A percentile compares a stretch with the other conserved stretches of the same genome.
Evolutionary conservation across 139 green algal species (phyloP).

Genomic region (Coccomyxa sp.): DNA sequence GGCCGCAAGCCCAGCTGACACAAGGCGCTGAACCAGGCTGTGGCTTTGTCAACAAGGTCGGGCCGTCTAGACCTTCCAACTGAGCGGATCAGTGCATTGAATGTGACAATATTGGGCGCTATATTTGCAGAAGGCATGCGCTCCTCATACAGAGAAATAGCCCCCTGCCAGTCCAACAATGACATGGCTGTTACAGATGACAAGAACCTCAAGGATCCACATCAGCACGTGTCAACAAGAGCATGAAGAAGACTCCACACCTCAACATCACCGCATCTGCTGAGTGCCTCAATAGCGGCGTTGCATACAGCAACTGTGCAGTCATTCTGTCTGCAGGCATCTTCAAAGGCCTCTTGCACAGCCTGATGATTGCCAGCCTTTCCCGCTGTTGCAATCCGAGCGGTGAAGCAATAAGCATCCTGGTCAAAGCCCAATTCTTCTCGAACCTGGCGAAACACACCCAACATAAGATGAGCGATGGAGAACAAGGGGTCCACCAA

Average conservation of each 20-base stretch:
- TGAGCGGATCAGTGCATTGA: neutral
- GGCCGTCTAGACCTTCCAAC: neutral
- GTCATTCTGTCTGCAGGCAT: conserved; percentile 11
- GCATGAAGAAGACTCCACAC: neutral
- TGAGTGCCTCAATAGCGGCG: conserved; percentile 37
- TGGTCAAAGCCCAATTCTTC: neutral
- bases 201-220: neutral
- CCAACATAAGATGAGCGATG: neutral
- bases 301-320: conserved; percentile 36
- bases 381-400: neutral
- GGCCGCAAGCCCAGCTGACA: neutral
- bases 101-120: neutral
- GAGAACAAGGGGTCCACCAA: neutral
- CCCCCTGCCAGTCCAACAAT: neutral
- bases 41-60: neutral
- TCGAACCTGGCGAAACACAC: neutral
- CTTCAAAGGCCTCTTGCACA: conserved; percentile 19
- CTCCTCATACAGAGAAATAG: neutral
- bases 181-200: neutral
- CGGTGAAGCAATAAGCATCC: neutral
- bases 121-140: neutral
- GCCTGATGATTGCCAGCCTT: conserved; percentile 2
- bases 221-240: neutral
- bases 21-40: neutral
- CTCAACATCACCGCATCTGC: conserved; percentile 15